These are phyloP conservation scores for Casuarina cunninghamiana DNA, from an alignment of 306 rosid genomes.

Conservation along the genomic window DNA sequence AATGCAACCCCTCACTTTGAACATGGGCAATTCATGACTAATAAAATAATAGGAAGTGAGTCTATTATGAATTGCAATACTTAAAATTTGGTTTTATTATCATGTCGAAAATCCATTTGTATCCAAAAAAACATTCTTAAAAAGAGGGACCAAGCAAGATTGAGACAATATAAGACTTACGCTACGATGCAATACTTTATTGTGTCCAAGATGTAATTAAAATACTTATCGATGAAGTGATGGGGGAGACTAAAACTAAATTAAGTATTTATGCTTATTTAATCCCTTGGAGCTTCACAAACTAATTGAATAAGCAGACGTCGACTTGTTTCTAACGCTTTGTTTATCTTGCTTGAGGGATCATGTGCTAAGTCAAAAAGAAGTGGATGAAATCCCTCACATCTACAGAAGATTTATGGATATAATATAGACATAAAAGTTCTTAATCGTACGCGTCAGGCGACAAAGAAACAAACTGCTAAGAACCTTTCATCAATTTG, in stretches of 20 bases:
- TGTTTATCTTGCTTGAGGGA: background rate
- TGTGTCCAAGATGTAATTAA: background rate
- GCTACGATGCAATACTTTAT: background rate
- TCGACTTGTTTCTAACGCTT: background rate
- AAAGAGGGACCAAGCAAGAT: too few species aligned
- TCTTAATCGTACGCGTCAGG: background rate
- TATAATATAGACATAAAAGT: background rate
- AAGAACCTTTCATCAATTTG: background rate
- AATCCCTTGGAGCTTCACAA: background rate
- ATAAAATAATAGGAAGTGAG: too few species aligned
- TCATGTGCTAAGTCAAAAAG: constrained; percentile 3
- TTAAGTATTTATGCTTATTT: background rate
- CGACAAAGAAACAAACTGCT: background rate
- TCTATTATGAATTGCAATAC: too few species aligned
- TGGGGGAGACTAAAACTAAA: background rate
- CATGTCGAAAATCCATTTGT: too few species aligned
- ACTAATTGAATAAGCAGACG: background rate
- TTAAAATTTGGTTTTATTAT: too few species aligned
- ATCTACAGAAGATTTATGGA: background rate
- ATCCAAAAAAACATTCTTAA: too few species aligned
- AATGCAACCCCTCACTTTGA: too few species aligned
- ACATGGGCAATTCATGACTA: too few species aligned
- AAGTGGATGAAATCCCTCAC: background rate
- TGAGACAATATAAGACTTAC: too few species aligned
- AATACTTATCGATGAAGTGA: background rate